phyloP scores from a whole-genome alignment of 805 yeast genomes.

The Sugiyamaella americana region DNA sequence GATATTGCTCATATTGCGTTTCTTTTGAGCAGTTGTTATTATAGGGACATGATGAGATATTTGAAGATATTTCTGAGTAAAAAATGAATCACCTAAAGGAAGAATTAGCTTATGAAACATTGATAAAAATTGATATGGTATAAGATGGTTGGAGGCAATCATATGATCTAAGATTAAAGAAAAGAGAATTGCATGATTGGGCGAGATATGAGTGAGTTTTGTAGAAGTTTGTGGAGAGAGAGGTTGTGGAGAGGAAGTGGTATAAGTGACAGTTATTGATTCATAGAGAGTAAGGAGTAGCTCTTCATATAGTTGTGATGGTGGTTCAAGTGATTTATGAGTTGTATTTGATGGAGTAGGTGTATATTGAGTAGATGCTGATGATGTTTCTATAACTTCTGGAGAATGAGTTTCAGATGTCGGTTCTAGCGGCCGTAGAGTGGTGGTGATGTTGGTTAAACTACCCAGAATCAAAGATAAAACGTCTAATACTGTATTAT shows the following conservation, averaged over 20 bases:
- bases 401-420: too few species aligned
- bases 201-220: neutral
- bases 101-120: neutral
- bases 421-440: too few species aligned
- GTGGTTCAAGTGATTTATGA: neutral
- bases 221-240: neutral
- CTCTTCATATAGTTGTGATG: neutral
- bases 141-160: neutral
- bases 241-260: neutral
- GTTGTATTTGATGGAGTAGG: too few species aligned
- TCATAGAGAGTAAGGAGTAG: neutral
- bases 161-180: neutral
- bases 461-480: too few species aligned
- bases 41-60: neutral
- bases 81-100: neutral
- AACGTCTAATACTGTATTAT: too few species aligned
- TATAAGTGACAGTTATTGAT: neutral
- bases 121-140: neutral
- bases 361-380: too few species aligned
- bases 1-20: neutral
- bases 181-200: neutral
- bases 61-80: neutral
- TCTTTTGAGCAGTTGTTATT: neutral
- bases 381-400: too few species aligned
- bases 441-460: too few species aligned